Evolutionary conservation across 2,329 filamentous ascomycete genomes (phyloP).

Genomic region (Fonsecaea multimorphosa): DNA sequence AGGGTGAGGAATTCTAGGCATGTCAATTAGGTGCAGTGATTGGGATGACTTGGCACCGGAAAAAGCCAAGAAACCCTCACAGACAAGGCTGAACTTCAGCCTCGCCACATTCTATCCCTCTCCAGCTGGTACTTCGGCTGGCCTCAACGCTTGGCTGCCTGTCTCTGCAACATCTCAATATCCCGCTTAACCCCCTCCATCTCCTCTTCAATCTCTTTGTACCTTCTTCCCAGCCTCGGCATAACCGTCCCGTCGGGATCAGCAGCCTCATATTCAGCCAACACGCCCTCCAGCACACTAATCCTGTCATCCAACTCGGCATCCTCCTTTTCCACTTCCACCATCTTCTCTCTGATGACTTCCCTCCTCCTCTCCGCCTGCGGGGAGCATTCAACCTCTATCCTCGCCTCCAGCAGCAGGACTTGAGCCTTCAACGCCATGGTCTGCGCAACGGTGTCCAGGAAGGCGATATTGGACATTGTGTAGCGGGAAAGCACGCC

Average conservation of each 20-base stretch:
- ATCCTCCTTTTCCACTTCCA: constrained; percentile 46
- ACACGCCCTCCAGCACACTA: constrained; percentile 42
- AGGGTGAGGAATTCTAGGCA: neutral
- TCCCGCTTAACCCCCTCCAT: constrained; percentile 47
- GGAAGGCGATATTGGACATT: constrained; percentile 22
- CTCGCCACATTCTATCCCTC: neutral
- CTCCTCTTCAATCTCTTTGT: constrained; percentile 47
- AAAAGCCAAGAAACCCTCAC: neutral
- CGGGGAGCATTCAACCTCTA: constrained; percentile 46
- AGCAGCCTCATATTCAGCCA: constrained; percentile 46
- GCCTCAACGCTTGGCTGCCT: neutral
- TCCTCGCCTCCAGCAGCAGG: constrained; percentile 42
- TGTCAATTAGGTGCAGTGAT: neutral
- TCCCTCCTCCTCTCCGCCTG: constrained; percentile 46
- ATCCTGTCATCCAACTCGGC: constrained; percentile 45
- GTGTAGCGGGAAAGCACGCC: constrained; percentile 33
- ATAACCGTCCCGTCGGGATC: constrained; percentile 41
- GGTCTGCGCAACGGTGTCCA: constrained; percentile 32
- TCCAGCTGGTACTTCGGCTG: neutral
- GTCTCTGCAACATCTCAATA: constrained; percentile 42
- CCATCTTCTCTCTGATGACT: constrained; percentile 44
- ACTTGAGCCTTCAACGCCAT: constrained; percentile 37
- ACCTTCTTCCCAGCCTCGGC: constrained; percentile 47
- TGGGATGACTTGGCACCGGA: neutral
- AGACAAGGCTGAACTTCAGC: neutral